A percentile compares a stretch with the other conserved stretches of the same genome.
Evolutionary conservation across 2,329 filamentous ascomycete genomes (phyloP).

Genomic region (Fusarium torreyae): DNA sequence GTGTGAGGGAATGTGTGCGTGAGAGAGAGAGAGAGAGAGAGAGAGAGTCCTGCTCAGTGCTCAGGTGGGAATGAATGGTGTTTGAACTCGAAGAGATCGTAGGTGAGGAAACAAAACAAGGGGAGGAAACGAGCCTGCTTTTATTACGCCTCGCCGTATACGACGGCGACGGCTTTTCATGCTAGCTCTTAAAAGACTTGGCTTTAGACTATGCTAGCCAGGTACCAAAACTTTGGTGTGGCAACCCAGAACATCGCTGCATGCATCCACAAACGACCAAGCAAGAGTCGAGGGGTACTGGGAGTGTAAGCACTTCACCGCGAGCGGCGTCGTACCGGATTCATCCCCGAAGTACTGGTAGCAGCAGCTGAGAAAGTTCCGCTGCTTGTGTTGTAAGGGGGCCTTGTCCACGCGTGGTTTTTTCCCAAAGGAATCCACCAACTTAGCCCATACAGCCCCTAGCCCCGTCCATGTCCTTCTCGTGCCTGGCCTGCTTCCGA

Average conservation of each 20-base stretch:
- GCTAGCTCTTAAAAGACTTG: slow-evolving; percentile 45
- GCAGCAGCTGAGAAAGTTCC: slow-evolving; percentile 31
- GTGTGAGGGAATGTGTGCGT: slow-evolving; percentile 47
- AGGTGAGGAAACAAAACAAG: slow-evolving; percentile 45
- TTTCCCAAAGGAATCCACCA: slow-evolving; percentile 25
- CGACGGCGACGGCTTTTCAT: slow-evolving; percentile 35
- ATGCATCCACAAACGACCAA: slow-evolving; percentile 35
- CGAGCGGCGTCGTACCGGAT: slow-evolving; percentile 39
- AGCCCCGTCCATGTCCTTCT: slow-evolving; percentile 34
- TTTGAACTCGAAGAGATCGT: slow-evolving; percentile 49
- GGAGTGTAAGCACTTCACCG: slow-evolving; percentile 22
- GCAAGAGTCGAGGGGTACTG: slow-evolving; percentile 24
- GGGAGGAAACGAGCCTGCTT: slow-evolving; percentile 47
- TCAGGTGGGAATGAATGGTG: slow-evolving; percentile 50
- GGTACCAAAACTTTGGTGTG: slow-evolving; percentile 34
- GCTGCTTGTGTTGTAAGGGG: slow-evolving; percentile 15
- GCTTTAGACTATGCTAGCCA: slow-evolving; percentile 44
- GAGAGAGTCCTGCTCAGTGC: slow-evolving; percentile 49
- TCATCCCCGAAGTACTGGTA: slow-evolving; percentile 34
- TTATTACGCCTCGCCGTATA: slow-evolving; percentile 47
- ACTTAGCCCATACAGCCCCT: slow-evolving; percentile 16
- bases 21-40: slow-evolving; percentile 47
- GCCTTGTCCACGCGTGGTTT: slow-evolving; percentile 45
- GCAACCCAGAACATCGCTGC: slow-evolving; percentile 29
- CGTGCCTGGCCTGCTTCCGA: slow-evolving; percentile 31